These are phyloP conservation scores for Glycine tomentella DNA, from an alignment of 306 rosid species.

Conservation along the genomic window DNA sequence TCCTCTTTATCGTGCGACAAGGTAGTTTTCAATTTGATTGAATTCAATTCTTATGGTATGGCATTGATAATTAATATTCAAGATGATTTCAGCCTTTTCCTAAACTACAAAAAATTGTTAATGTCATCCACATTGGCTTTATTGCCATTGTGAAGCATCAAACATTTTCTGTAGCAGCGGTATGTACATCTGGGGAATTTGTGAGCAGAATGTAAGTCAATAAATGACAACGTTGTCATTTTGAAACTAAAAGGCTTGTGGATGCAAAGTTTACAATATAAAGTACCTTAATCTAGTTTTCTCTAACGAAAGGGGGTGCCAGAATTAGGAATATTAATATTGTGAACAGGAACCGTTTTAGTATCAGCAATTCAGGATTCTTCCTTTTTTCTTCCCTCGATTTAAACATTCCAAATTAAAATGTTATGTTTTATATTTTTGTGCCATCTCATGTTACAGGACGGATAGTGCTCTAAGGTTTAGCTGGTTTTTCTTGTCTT, in stretches of 20 bases:
- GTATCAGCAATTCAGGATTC: not conserved
- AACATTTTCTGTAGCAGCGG: not conserved
- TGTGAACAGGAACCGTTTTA: slow-evolving; percentile 1
- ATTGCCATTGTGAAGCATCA: slow-evolving; percentile 15
- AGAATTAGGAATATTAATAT: not conserved
- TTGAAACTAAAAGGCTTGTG: slow-evolving; percentile 3
- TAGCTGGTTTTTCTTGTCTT: slow-evolving; percentile 81
- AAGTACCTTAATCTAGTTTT: not conserved
- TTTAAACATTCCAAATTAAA: not conserved
- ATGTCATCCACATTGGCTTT: slow-evolving; percentile 4
- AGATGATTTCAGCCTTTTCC: slow-evolving; percentile 25
- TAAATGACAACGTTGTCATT: not conserved
- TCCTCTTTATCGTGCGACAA: slow-evolving; percentile 94
- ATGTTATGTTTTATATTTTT: slow-evolving; percentile 30
- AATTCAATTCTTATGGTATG: slow-evolving; percentile 18
- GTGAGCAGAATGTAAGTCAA: slow-evolving; percentile 4
- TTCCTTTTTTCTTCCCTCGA: not conserved
- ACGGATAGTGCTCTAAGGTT: slow-evolving; percentile 93
- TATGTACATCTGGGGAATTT: slow-evolving; percentile 3
- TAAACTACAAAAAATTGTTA: slow-evolving; percentile 11
- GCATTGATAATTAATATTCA: slow-evolving; percentile 6
- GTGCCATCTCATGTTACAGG: slow-evolving; percentile 56
- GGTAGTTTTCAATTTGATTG: slow-evolving; percentile 59
- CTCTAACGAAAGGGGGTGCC: not conserved
- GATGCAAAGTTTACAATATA: not conserved